Conservation (phyloP, 768 basidiomycete genomes). For the Rhizopogon vulgaris region DNA sequence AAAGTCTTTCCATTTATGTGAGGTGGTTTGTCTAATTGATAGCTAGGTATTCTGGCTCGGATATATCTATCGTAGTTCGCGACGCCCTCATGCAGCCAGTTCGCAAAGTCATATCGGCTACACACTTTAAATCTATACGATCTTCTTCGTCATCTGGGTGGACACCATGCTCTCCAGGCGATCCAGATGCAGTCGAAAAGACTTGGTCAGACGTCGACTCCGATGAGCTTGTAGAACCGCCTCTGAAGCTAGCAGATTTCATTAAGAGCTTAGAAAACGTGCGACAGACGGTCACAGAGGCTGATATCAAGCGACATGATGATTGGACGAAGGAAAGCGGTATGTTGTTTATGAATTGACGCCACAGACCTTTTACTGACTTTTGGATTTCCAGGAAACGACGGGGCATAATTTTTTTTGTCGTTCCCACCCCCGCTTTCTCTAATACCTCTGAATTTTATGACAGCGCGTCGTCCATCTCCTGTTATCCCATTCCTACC, state of each 20-base stretch:
- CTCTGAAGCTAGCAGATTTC: slow-evolving; percentile 74
- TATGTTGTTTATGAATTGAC: slow-evolving; percentile 27
- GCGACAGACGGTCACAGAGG: slow-evolving; percentile 81
- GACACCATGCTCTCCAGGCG: slow-evolving; percentile 97
- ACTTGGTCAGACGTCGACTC: slow-evolving; percentile 83
- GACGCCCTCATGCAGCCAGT: slow-evolving; percentile 99
- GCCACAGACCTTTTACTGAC: neutral
- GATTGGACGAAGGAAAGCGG: slow-evolving; percentile 84
- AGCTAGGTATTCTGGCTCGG: slow-evolving; percentile 80
- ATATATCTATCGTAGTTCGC: slow-evolving; percentile 90
- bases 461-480: no score
- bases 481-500: no score
- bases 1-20: slow-evolving; percentile 8
- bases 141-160: slow-evolving; percentile 45
- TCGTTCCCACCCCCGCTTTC: slow-evolving; percentile 3
- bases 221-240: slow-evolving; percentile 88
- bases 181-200: slow-evolving; percentile 78
- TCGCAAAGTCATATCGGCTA: slow-evolving; percentile 90
- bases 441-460: slow-evolving; percentile 12
- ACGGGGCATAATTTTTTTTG: slow-evolving; percentile 22
- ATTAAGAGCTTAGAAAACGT: slow-evolving; percentile 71
- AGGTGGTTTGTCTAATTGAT: neutral
- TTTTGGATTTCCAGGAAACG: slow-evolving; percentile 17
- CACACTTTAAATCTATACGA: slow-evolving; percentile 77
- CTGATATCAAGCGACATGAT: slow-evolving; percentile 80